Percentiles rank a stretch among this genome's conserved stretches.
Evolutionary conservation across 2,329 filamentous ascomycete species (phyloP).

Genomic region (Ciborinia camelliae): DNA sequence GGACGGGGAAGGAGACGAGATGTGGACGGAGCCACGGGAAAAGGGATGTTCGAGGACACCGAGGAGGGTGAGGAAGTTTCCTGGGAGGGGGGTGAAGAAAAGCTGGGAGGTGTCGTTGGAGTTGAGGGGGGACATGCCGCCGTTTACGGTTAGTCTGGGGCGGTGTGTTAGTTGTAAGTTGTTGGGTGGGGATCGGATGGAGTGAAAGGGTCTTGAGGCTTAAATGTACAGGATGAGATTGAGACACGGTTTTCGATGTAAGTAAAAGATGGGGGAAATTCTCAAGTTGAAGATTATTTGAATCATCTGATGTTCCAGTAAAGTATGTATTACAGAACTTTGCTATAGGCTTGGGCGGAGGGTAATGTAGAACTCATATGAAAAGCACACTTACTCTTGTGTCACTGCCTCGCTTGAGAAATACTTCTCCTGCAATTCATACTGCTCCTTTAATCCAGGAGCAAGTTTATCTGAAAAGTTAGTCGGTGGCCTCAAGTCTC

Average conservation of each 20-base stretch:
- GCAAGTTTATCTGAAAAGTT: not conserved
- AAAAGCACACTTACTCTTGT: not conserved
- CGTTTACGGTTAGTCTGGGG: not conserved
- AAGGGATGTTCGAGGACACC: slow-evolving; percentile 46
- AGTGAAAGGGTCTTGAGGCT: not conserved
- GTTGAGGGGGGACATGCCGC: not conserved
- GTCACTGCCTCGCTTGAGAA: not conserved
- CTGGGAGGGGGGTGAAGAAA: not conserved
- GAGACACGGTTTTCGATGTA: too few relatives aligned
- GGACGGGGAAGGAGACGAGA: slow-evolving; percentile 39
- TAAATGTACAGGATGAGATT: not conserved
- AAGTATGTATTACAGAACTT: not conserved
- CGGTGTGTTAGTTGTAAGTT: not conserved
- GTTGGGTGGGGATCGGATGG: not conserved
- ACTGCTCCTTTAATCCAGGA: slow-evolving; percentile 1
- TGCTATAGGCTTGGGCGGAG: not conserved
- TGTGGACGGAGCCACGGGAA: slow-evolving; percentile 54
- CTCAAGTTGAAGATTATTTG: not conserved
- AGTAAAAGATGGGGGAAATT: too few relatives aligned
- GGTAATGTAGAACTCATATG: not conserved
- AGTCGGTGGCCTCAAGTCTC: not conserved
- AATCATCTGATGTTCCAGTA: not conserved
- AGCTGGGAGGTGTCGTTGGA: not conserved
- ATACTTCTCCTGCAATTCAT: not conserved
- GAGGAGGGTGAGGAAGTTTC: not conserved